phyloP scores from a whole-genome alignment of 1,284 basidiomycete genomes.

The Ustilago loliicola region DNA sequence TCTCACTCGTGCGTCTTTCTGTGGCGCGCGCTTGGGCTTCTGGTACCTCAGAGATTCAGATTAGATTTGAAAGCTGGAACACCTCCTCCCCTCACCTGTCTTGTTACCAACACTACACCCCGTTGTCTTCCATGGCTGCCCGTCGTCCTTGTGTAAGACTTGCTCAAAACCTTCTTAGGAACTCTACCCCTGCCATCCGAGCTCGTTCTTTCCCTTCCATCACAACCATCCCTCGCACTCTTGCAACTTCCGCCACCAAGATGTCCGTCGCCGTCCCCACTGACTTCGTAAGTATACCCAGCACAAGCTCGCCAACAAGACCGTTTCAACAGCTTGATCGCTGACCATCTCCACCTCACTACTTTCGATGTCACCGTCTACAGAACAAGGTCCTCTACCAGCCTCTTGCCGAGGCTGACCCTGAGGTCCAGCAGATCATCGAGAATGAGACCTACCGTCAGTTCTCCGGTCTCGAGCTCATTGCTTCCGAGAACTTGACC shows the following conservation, averaged over 20 bases:
- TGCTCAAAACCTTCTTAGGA: slow-evolving; percentile 47
- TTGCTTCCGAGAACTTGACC: slow-evolving; percentile 81
- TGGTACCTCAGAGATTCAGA: background rate
- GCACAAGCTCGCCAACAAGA: background rate
- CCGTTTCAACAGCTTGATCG: background rate
- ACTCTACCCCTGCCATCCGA: slow-evolving; percentile 28
- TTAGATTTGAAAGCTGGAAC: slow-evolving; percentile 2
- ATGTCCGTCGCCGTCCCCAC: slow-evolving; percentile 67
- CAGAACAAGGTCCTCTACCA: slow-evolving; percentile 93
- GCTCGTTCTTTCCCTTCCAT: slow-evolving; percentile 14
- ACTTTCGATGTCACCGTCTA: background rate
- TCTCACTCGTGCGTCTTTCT: slow-evolving; percentile 1
- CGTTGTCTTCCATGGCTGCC: slow-evolving; percentile 50
- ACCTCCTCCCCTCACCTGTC: background rate
- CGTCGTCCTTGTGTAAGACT: slow-evolving; percentile 50
- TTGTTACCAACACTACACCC: slow-evolving; percentile 31
- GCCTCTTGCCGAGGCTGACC: slow-evolving; percentile 89
- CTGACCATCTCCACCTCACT: slow-evolving; percentile 10
- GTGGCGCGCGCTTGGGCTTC: slow-evolving; percentile 2
- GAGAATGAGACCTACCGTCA: slow-evolving; percentile 98
- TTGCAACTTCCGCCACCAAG: slow-evolving; percentile 44
- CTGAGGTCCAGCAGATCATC: slow-evolving; percentile 95
- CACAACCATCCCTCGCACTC: slow-evolving; percentile 34
- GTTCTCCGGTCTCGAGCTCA: slow-evolving; percentile 96
- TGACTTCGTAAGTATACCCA: slow-evolving; percentile 63